Base-by-base conservation (phyloP, 345 rosid genomes). In the Eucalyptus coolabah region DNA sequence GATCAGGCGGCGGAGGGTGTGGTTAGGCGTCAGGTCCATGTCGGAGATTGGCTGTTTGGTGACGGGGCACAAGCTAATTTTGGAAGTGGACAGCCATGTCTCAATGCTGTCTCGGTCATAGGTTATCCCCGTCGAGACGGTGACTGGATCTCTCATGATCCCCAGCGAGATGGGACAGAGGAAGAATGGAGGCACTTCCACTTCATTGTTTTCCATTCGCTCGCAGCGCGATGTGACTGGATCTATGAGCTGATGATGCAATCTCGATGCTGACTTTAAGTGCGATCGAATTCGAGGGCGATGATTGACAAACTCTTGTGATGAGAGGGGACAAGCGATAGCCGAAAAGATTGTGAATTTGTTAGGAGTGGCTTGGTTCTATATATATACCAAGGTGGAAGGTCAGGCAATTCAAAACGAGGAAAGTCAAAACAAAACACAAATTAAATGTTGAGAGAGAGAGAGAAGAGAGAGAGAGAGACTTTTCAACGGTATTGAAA, bases 1-100 rank as follows among this genome's bases (percentile, higher is more conserved):
- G 56, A 97, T 94, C 60, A 98, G 91, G 19, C 99, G 94, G 17
- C 98, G 96, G 44, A 98, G 94, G 86, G 97, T 97, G 91, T 95
- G 96, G 92, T 98, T 98, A 4, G 99, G 99, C 1, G 98, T 97
- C 10, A 97, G 91, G 14, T 91, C 89, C 51, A 90, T 92, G 6
- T 91, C 30, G 86, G 90, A 63, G 6, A 98, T 87, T 77, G 89
- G 91, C 85, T 94, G 98, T 87, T 96, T 98, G 24, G 99, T 96
- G 45, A 95, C 94, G 21, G 92, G 92, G 63, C 92, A 90, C 60
- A 87, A 56, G 28, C 37, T 32, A 86, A 50, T 80, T 81, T 90
- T 88, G 82, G 89, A 23, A 28, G 53, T 37, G 88, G 86, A 87
- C 67, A 90, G 86, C 92, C 92, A 90, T 19, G 50, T 87, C 87